Conservation (phyloP, 306 rosid genomes). For the Fragaria ananassa region DNA sequence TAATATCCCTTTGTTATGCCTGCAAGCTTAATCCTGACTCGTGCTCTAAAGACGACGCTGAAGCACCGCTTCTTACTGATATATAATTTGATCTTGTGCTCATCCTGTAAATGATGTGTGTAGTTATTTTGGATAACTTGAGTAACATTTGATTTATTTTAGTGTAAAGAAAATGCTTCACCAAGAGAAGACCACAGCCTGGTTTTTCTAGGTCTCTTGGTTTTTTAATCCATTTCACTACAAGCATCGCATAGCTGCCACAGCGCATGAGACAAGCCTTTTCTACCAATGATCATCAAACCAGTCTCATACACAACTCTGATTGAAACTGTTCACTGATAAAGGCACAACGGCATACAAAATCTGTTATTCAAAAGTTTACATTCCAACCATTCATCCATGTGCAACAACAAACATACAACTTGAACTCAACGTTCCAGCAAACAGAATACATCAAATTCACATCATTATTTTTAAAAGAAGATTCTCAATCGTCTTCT, state of each 20-base stretch:
- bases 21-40: conserved; percentile 39
- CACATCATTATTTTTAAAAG: background rate
- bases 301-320: background rate
- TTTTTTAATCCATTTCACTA: too few species aligned
- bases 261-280: too few species aligned
- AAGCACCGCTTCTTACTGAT: conserved; percentile 40
- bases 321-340: background rate
- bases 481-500: conserved; percentile 63
- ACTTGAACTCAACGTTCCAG: background rate
- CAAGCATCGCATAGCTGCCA: background rate
- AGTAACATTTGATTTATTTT: background rate
- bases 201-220: background rate
- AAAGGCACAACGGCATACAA: too few species aligned
- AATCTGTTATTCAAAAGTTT: background rate
- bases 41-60: conserved; percentile 28
- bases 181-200: background rate
- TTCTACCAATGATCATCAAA: background rate
- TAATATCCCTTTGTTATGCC: conserved; percentile 52
- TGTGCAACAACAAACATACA: too few species aligned
- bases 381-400: background rate
- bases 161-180: background rate
- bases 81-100: background rate
- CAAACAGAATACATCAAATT: background rate
- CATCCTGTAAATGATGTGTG: background rate
- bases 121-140: conserved; percentile 9